Evolutionary conservation across 192 early-diverging fungal genomes (phyloP).

Genomic region (Endogone sp.): DNA sequence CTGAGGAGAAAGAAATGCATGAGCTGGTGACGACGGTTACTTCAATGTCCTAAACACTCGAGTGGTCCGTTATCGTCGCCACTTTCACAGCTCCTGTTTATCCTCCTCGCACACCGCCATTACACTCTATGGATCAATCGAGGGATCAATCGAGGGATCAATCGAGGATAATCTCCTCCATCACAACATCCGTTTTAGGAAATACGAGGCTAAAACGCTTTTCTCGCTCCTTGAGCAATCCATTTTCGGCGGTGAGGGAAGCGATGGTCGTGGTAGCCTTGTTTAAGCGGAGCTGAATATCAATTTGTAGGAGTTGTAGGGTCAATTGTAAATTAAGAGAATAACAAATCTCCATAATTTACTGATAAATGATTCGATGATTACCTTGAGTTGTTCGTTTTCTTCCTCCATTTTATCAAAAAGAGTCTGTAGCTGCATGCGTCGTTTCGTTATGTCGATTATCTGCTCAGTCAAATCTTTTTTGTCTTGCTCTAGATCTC

Average conservation of each 20-base stretch:
- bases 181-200: background rate
- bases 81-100: background rate
- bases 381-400: slow-evolving; percentile 17
- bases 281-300: background rate
- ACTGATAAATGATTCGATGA: background rate
- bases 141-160: background rate
- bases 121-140: background rate
- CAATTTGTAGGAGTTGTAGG: background rate
- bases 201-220: background rate
- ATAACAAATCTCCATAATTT: too few species aligned
- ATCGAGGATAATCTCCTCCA: background rate
- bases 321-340: background rate
- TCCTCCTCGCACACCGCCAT: background rate
- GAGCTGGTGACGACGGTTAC: background rate
- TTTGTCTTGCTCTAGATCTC: slow-evolving; percentile 5
- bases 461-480: slow-evolving; percentile 14
- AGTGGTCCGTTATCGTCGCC: background rate
- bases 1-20: background rate
- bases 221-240: background rate
- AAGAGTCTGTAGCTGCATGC: slow-evolving; percentile 17
- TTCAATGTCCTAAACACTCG: background rate
- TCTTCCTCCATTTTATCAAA: slow-evolving; percentile 12
- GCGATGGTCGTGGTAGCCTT: background rate
- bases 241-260: background rate
- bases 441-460: slow-evolving; percentile 16